Conservation (phyloP, 306 rosid genomes). For the Lotus japonicus region DNA sequence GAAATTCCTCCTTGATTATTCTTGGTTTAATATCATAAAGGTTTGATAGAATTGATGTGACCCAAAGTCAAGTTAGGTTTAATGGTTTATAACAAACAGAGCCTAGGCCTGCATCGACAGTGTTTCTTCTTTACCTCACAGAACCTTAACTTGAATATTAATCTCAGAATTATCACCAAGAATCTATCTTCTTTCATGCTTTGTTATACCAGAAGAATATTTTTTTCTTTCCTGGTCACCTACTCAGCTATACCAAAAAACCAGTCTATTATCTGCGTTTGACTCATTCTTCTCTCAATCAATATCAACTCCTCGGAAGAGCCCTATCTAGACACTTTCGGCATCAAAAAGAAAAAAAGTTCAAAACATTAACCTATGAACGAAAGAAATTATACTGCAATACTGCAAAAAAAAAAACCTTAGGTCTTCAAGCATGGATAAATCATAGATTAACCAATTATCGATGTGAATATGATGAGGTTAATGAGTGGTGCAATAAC, state of each 20-base stretch:
- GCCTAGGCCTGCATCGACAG: neutral
- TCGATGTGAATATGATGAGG: neutral
- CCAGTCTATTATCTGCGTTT: neutral
- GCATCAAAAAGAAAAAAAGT: neutral
- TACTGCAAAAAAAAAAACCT: neutral
- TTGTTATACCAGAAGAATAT: neutral
- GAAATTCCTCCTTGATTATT: neutral
- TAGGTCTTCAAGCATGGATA: neutral
- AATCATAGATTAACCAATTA: neutral
- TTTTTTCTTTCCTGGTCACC: too few species aligned
- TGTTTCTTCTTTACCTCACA: neutral
- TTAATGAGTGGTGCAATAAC: slow-evolving; percentile 5
- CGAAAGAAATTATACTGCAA: neutral
- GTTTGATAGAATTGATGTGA: neutral
- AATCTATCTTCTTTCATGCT: neutral
- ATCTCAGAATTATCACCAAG: neutral
- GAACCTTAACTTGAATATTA: neutral
- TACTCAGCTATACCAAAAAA: too few species aligned
- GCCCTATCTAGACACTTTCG: neutral
- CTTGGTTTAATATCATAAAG: neutral
- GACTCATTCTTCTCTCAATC: neutral
- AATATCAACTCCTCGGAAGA: neutral
- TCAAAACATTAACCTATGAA: slow-evolving; percentile 3
- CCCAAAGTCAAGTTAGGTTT: neutral
- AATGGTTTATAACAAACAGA: neutral